Base-by-base conservation (phyloP, 352 stramenopile genomes). In the Phytopythium aichiense region DNA sequence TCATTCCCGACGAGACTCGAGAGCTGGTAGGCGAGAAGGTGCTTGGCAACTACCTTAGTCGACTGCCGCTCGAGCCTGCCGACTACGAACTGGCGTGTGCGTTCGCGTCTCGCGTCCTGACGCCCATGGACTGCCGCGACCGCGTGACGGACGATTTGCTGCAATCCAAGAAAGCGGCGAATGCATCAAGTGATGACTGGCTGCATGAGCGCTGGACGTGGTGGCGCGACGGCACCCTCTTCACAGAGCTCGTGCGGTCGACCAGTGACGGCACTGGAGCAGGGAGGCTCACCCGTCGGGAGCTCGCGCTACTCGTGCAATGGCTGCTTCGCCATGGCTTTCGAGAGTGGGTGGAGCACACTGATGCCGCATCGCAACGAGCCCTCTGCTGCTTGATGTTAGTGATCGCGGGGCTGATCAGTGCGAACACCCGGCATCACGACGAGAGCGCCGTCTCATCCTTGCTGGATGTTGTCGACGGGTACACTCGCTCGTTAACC, bases 271-370 rank as follows among this genome's bases (percentile, higher is more conserved):
- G 40, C 4, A 40, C 46, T 8, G 23, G 46, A 28, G 28, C 48
- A 13, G 28, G 18, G 8, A 38, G 48, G 7, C 48, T 74, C 15
- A 61, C 48, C 4, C 73, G 76, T 20, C 66, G 66, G 4, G 65
- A 79, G 58, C 35, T 62, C 8, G 67, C 68, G 22, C 33, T 76
- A 5, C 25, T 65, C 18, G 61, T 72, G 42, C 69, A 79, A 35
- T 79, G 68, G 72, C 49, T 76, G 11, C 64, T 74, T 23, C 66
- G 63, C 51, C 72, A 79, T 46, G 58, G 69, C 8, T 79, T 74
- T 35, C 25, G 69, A 9, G 69, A 79, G 48, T 54, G 48, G 48
- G 48, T 22, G 40, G 40, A 22, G 40, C 18, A 46, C 18, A n/a
- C 6, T 7, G 7, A 59, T 76, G 71, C 61, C 71, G 55, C 8